These are phyloP conservation scores for Fragaria vesca DNA, from an alignment of 306 rosid species.

Conservation along the genomic window DNA sequence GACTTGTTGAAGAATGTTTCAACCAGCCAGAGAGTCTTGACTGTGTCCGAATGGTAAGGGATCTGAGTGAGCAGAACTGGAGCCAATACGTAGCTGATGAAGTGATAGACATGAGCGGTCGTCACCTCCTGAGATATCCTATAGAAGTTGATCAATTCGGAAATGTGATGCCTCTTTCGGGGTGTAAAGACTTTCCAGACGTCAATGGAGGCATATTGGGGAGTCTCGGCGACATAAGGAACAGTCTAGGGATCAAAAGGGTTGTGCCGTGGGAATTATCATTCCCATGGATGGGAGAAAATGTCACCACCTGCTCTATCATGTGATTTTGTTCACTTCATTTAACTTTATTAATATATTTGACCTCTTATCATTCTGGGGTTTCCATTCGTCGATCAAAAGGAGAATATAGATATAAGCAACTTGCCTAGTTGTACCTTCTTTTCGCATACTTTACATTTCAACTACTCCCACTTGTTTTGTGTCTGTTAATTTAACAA, in stretches of 20 bases:
- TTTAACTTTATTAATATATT: too few relatives aligned
- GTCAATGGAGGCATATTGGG: slow-evolving; percentile 69
- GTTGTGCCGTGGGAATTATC: too few relatives aligned
- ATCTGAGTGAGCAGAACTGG: slow-evolving; percentile 73
- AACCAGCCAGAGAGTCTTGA: slow-evolving; percentile 63
- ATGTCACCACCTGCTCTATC: too few relatives aligned
- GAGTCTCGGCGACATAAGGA: slow-evolving; percentile 24
- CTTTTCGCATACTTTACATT: not conserved
- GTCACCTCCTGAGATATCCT: slow-evolving; percentile 77
- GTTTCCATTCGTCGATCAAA: too few relatives aligned
- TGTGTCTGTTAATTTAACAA: not conserved
- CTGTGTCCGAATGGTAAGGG: slow-evolving; percentile 53
- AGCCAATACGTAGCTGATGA: slow-evolving; percentile 58
- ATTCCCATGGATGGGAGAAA: too few relatives aligned
- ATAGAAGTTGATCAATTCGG: slow-evolving; percentile 67
- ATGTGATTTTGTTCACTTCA: too few relatives aligned
- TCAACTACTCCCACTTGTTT: not conserved
- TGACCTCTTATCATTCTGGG: not conserved
- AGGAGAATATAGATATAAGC: not conserved
- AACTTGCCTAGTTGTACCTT: too few relatives aligned
- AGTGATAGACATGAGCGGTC: slow-evolving; percentile 57
- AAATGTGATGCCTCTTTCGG: slow-evolving; percentile 49
- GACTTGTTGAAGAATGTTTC: slow-evolving; percentile 56
- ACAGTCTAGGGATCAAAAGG: not conserved
- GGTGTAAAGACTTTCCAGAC: slow-evolving; percentile 62